Evolutionary conservation across 495 filamentous ascomycete species (phyloP).

Genomic region (Lepraria neglecta): DNA sequence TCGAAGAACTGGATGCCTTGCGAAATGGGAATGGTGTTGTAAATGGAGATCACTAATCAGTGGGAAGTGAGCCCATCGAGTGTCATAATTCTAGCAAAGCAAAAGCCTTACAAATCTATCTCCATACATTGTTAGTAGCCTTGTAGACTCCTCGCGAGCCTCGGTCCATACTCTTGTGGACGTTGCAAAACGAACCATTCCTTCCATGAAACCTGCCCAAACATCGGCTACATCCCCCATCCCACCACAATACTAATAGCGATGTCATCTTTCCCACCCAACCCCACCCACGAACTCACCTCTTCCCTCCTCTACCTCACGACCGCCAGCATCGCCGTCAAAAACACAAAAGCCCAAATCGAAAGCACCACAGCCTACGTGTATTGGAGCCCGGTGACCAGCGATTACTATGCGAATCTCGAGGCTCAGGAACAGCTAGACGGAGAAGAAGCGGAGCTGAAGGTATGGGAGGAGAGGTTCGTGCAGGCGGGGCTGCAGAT

Average conservation of each 20-base stretch:
- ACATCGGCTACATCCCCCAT: neutral
- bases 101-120: neutral
- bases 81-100: too few species aligned
- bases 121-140: neutral
- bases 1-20: slow-evolving; percentile 70
- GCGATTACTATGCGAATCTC: neutral
- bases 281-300: slow-evolving; percentile 5
- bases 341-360: slow-evolving; percentile 7
- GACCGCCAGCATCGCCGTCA: slow-evolving; percentile 19
- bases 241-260: too few species aligned
- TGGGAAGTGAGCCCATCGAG: too few species aligned
- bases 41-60: slow-evolving; percentile 17
- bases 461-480: slow-evolving; percentile 13
- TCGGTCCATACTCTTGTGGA: slow-evolving; percentile 1
- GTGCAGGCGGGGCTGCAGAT: slow-evolving; percentile 3
- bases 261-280: neutral
- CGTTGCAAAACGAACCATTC: neutral
- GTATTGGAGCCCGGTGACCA: neutral
- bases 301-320: slow-evolving; percentile 18
- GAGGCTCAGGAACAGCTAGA: neutral
- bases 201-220: neutral
- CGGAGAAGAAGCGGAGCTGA: neutral
- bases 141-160: neutral
- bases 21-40: slow-evolving; percentile 20
- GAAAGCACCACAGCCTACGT: slow-evolving; percentile 2